Base-by-base conservation (phyloP, 331 rosid species). In the Erythrophleum ivorense region DNA sequence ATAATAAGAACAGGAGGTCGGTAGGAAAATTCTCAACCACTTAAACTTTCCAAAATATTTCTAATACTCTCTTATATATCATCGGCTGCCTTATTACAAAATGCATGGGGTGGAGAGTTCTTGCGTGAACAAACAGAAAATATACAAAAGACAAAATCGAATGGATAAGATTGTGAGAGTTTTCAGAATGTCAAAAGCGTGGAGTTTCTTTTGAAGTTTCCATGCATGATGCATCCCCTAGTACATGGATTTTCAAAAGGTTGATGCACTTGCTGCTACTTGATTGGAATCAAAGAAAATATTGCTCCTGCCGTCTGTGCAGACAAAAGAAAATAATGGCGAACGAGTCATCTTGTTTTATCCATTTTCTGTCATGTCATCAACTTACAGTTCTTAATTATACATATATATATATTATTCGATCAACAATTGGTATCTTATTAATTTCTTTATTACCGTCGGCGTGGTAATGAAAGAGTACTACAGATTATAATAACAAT, bases 101-200 rank as follows among this genome's bases (percentile, higher is more conserved):
- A 36, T 36, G 5, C 40, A 36, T 36, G 40, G 5, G 40, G 40
- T 36, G 40, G 40, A 36, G 40, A 0, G 5, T 36, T 36, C 3
- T 2, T 36, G 40, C 5, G 11, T 9, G 2, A 53, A 53, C 1
- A 13, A 65, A 38, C 16, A 19, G 0, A 16, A 6, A 5, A 10
- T 40, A 18, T 0, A 59, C 3, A 41, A 6, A n/a, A n/a, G 52
- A 67, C 31, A 41, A 40, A 41, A 69, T 9, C 2, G 12, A 45
- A 52, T 45, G 74, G 74, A 69, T 69, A 5, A 69, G 74, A 69
- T 41, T 41, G 38, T 19, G 13, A 69, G 21, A 16, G 4, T 21
- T 7, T 11, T 21, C 14, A 16, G 55, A 69, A 53, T 53, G 82
- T 83, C 72, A 73, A 78, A 48, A 69, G 65, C 60, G n/a, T 9